phyloP scores from a whole-genome alignment of 495 filamentous ascomycete genomes.

The Trichoderma asperelloides region DNA sequence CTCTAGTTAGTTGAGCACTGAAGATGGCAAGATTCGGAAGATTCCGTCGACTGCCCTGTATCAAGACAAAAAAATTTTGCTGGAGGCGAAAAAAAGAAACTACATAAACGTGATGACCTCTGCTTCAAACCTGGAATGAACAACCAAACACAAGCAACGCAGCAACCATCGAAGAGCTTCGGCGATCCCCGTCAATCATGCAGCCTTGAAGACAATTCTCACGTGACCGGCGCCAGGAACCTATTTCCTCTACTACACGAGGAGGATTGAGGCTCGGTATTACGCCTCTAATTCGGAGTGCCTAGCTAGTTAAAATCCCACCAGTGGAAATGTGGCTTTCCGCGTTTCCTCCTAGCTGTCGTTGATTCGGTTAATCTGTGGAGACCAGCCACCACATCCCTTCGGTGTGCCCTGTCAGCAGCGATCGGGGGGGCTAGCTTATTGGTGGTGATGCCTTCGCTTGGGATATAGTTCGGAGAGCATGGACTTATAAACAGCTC shows the following conservation, averaged over 20 bases:
- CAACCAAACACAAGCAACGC: background rate
- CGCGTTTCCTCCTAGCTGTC: background rate
- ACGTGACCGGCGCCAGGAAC: background rate
- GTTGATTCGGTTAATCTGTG: background rate
- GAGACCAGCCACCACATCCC: background rate
- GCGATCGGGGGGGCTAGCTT: background rate
- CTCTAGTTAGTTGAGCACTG: background rate
- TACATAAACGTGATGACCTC: background rate
- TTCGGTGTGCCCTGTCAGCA: background rate
- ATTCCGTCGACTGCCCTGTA: background rate
- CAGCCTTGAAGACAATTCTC: background rate
- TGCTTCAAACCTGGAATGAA: background rate
- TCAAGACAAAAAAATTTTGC: background rate
- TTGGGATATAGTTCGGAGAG: background rate
- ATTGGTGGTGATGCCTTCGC: background rate
- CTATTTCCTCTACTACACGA: background rate
- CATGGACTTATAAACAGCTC: conserved; percentile 2
- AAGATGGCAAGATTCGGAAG: background rate
- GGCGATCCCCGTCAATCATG: background rate
- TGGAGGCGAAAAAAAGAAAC: background rate
- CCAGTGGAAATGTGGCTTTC: conserved; percentile 1
- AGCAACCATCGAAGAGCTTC: background rate
- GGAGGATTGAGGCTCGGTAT: background rate
- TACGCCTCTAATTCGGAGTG: background rate
- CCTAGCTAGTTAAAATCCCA: background rate